Conservation (phyloP, 345 rosid species). For the Aquilaria yunnanensis region DNA sequence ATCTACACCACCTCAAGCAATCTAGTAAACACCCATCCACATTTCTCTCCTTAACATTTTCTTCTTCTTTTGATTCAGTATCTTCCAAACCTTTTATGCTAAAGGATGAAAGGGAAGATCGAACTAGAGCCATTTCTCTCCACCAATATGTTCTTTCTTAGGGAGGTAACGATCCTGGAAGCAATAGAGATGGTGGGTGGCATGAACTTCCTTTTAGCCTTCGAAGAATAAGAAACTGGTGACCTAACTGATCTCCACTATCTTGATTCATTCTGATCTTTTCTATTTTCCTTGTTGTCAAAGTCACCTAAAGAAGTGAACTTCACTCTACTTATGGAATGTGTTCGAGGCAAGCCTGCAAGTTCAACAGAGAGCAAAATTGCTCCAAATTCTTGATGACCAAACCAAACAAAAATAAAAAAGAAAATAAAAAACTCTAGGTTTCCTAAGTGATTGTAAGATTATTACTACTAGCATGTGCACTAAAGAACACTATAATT, state of each 20-base stretch:
- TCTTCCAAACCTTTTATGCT: conserved; percentile 38
- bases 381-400: too few species aligned
- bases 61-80: background rate
- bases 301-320: conserved; percentile 24
- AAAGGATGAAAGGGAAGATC: conserved; percentile 38
- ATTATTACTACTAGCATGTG: too few species aligned
- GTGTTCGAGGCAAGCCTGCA: conserved; percentile 37
- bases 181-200: conserved; percentile 83
- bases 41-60: background rate
- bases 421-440: background rate
- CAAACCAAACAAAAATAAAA: background rate
- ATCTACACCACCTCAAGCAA: too few species aligned
- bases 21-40: too few species aligned
- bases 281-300: conserved; percentile 64
- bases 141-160: conserved; percentile 41
- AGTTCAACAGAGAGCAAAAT: too few species aligned
- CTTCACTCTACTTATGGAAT: conserved; percentile 38
- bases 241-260: conserved; percentile 25
- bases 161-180: conserved; percentile 60
- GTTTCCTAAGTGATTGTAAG: too few species aligned
- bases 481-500: background rate
- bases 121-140: conserved; percentile 30
- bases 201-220: conserved; percentile 68
- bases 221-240: conserved; percentile 27
- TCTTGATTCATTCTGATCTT: conserved; percentile 23